Percentiles rank a stretch among this genome's conserved stretches.
These are phyloP conservation scores for Cinchona pubescens DNA, from an alignment of 257 asterid genomes.

Conservation along the genomic window DNA sequence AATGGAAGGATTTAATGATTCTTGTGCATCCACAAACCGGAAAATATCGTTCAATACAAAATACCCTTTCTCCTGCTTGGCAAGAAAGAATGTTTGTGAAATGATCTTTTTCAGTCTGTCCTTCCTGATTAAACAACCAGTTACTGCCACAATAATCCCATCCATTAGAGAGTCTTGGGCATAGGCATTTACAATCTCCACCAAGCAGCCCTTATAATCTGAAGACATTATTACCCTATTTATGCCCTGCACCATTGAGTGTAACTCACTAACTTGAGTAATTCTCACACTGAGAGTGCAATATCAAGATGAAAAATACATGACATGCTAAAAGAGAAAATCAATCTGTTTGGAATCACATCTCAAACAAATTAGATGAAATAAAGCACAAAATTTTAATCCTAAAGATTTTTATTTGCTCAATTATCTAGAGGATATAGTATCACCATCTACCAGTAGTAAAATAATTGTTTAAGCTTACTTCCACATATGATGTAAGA, in stretches of 20 bases:
- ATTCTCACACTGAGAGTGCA: not conserved
- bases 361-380: not conserved
- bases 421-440: not conserved
- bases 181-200: constrained; percentile 30
- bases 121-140: constrained; percentile 34
- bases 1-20: constrained; percentile 1
- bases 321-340: not conserved
- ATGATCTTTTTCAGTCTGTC: constrained; percentile 34
- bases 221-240: constrained; percentile 51
- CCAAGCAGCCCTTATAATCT: constrained; percentile 32
- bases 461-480: not conserved
- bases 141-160: constrained; percentile 48
- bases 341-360: not conserved
- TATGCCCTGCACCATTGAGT: constrained; percentile 46
- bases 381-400: not conserved
- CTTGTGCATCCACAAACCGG: constrained; percentile 21
- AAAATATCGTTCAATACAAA: constrained; percentile 63
- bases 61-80: constrained; percentile 47
- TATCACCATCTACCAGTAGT: not conserved
- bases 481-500: no score
- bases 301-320: not conserved
- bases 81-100: constrained; percentile 60
- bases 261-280: not conserved
- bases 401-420: no score
- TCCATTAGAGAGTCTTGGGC: constrained; percentile 46